Evolutionary conservation across 2,329 filamentous ascomycete genomes (phyloP).

Genomic region (Beauveria brongniartii): DNA sequence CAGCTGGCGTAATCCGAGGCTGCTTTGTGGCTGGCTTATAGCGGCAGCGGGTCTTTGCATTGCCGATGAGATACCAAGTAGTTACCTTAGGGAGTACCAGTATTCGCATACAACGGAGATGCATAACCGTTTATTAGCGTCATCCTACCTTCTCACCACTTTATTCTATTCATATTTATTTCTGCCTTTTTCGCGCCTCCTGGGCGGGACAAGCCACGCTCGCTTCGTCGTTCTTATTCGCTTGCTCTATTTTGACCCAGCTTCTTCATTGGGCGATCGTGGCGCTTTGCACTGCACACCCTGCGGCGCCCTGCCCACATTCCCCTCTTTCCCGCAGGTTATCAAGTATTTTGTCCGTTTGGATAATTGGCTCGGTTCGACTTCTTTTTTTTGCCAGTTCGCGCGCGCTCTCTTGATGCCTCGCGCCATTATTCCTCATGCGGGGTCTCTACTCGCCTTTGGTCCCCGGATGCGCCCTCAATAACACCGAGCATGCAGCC

Average conservation of each 20-base stretch:
- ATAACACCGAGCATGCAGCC: background rate
- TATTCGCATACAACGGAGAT: too few relatives aligned
- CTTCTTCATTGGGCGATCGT: constrained; percentile 6
- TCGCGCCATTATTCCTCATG: background rate
- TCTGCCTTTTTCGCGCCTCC: background rate
- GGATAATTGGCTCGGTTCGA: background rate
- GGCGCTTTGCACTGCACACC: background rate
- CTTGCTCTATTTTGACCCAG: background rate
- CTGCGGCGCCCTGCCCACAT: background rate
- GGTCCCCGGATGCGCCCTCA: background rate
- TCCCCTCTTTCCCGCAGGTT: background rate
- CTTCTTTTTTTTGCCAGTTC: background rate
- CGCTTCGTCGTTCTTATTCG: background rate
- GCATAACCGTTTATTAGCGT: background rate
- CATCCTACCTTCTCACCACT: background rate
- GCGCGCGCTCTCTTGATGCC: background rate
- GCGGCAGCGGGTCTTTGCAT: background rate
- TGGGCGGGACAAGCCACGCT: background rate
- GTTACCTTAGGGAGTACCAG: too few relatives aligned
- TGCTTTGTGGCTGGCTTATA: background rate
- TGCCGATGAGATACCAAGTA: background rate
- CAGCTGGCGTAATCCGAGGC: background rate
- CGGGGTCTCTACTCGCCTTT: background rate
- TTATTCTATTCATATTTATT: background rate
- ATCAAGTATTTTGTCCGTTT: background rate